A percentile compares a stretch with the other conserved stretches of the same genome.
These are phyloP conservation scores for Tetragonia tetragonoides DNA, from an alignment of 148 eudicot species.

Conservation along the genomic window DNA sequence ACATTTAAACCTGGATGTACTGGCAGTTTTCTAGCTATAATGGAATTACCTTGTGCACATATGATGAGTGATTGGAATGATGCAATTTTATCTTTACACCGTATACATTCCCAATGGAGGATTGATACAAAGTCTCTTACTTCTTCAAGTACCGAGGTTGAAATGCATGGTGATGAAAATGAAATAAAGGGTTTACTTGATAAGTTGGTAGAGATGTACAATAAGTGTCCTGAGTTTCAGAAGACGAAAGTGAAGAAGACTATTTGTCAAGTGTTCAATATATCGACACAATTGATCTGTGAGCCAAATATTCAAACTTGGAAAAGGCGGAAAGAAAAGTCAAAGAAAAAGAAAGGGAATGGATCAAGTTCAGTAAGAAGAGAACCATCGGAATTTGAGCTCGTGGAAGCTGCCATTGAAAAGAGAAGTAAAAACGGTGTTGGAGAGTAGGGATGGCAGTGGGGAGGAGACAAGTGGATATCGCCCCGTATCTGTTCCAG, in stretches of 20 bases:
- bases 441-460: too few species aligned
- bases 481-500: too few species aligned
- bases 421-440: background rate
- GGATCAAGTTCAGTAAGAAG: background rate
- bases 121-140: background rate
- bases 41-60: conserved; percentile 15
- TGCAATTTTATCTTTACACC: background rate
- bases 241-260: background rate
- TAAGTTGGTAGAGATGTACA: background rate
- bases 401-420: background rate
- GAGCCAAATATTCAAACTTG: background rate
- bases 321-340: background rate
- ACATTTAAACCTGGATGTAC: background rate
- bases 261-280: background rate
- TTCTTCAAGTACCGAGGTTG: background rate
- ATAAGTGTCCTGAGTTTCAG: too few species aligned
- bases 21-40: background rate
- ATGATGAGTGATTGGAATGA: background rate
- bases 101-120: background rate
- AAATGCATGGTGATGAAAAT: background rate
- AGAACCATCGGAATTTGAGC: background rate
- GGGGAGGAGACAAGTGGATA: too few species aligned
- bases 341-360: background rate
- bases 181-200: background rate
- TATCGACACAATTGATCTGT: background rate